phyloP scores from a whole-genome alignment of 78 protist species.

The Tieghemostelium lacteum region DNA sequence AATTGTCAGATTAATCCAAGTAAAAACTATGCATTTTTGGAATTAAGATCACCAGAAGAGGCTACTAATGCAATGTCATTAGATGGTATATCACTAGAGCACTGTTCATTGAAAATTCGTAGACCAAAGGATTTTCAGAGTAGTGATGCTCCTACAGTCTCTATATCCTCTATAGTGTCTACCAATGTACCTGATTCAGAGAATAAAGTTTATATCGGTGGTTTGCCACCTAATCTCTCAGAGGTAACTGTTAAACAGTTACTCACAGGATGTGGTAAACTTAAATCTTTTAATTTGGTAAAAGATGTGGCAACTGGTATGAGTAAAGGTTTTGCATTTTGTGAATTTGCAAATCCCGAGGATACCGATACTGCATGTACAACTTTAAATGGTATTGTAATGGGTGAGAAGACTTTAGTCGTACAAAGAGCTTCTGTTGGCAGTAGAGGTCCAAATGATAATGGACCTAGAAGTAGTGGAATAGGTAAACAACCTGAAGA shows the following conservation, averaged over 20 bases:
- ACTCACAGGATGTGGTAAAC: conserved; percentile 39
- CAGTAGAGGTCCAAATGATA: conserved; percentile 25
- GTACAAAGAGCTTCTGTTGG: conserved; percentile 79
- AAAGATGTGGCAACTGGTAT: conserved; percentile 62
- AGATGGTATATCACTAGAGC: conserved; percentile 67
- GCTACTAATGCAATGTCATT: conserved; percentile 81
- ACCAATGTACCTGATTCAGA: conserved; percentile 82
- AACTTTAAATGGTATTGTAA: conserved; percentile 34
- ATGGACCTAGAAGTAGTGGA: neutral
- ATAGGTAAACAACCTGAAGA: neutral
- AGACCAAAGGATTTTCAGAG: conserved; percentile 82
- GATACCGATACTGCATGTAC: conserved; percentile 44
- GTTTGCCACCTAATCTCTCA: conserved; percentile 49
- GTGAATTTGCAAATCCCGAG: conserved; percentile 65
- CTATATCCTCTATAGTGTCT: conserved; percentile 30
- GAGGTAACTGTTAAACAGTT: conserved; percentile 69
- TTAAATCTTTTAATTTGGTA: conserved; percentile 78
- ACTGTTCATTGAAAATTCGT: conserved; percentile 76
- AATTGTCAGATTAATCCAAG: conserved; percentile 48
- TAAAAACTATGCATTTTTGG: conserved; percentile 81
- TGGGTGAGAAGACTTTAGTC: conserved; percentile 45
- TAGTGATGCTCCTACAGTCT: neutral
- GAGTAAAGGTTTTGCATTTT: conserved; percentile 81
- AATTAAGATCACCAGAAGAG: conserved; percentile 78
- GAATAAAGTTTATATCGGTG: conserved; percentile 78